Evolutionary conservation across 164 flowering plant genomes (phyloP).

Genomic region (Annona squamosa): DNA sequence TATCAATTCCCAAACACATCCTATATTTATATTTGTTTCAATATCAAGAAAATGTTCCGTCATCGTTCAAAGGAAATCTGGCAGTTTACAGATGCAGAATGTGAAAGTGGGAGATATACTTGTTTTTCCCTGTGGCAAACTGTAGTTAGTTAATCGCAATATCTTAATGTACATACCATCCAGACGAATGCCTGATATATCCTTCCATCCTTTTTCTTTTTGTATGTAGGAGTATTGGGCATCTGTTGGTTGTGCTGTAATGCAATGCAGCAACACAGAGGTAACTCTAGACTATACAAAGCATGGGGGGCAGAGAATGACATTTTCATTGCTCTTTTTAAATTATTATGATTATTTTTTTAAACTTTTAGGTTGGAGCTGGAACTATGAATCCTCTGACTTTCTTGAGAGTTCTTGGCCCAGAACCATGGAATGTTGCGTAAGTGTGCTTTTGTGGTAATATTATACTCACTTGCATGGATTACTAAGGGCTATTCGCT

Average conservation of each 20-base stretch:
- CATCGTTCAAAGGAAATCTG: too few species aligned
- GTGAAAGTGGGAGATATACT: too few species aligned
- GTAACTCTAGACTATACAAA: conserved; percentile 24
- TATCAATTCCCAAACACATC: too few species aligned
- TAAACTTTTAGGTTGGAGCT: conserved; percentile 76
- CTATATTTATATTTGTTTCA: too few species aligned
- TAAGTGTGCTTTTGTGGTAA: conserved; percentile 38
- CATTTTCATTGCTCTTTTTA: neutral
- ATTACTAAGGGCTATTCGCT: too few species aligned
- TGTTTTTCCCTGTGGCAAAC: too few species aligned
- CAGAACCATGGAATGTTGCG: conserved; percentile 99
- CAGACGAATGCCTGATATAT: neutral
- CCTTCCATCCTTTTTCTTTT: neutral
- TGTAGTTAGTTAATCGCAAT: too few species aligned
- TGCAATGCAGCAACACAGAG: conserved; percentile 99
- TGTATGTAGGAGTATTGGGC: conserved; percentile 84
- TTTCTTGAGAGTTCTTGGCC: conserved; percentile 92
- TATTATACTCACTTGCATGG: neutral
- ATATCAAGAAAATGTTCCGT: too few species aligned
- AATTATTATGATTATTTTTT: conserved; percentile 2
- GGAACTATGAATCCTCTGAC: conserved; percentile 99
- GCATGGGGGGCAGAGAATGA: neutral
- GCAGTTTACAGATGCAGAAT: too few species aligned
- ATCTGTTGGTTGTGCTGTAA: conserved; percentile 91
- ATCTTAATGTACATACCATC: neutral